Percentiles rank a stretch among this genome's conserved stretches.
These are phyloP conservation scores for Creolimax fragrantissima DNA, from an alignment of 78 protist species.

Conservation along the genomic window DNA sequence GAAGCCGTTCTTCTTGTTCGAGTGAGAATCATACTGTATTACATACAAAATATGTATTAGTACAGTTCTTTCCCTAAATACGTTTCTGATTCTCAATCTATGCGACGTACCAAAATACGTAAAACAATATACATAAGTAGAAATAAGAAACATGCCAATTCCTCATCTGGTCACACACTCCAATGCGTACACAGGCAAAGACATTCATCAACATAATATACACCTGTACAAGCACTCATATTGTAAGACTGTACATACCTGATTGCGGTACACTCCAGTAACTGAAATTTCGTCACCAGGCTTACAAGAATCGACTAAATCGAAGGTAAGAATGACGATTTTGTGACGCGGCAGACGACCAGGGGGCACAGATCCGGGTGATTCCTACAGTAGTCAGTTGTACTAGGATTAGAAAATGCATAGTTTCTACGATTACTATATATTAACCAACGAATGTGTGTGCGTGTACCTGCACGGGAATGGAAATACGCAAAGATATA, in stretches of 20 bases:
- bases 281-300: constrained; percentile 93
- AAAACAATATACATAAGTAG: too few relatives aligned
- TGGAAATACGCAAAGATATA: too few relatives aligned
- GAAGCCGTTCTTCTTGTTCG: constrained; percentile 73
- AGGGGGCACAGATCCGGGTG: constrained; percentile 96
- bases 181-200: too few relatives aligned
- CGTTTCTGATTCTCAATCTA: too few relatives aligned
- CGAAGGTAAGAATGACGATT: constrained; percentile 80
- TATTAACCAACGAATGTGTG: constrained; percentile 39
- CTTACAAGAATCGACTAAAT: constrained; percentile 81
- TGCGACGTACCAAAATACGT: too few relatives aligned
- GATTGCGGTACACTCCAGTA: not conserved
- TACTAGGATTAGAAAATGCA: too few relatives aligned
- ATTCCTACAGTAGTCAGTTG: constrained; percentile 82
- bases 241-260: not conserved
- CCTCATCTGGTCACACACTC: too few relatives aligned
- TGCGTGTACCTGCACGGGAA: not conserved
- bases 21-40: not conserved
- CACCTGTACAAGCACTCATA: not conserved
- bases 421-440: too few relatives aligned
- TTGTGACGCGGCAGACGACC: constrained; percentile 97
- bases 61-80: too few relatives aligned
- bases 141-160: too few relatives aligned
- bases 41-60: not conserved
- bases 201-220: not conserved